Base-by-base conservation (phyloP, 768 basidiomycete species). In the Ramaria sp. region DNA sequence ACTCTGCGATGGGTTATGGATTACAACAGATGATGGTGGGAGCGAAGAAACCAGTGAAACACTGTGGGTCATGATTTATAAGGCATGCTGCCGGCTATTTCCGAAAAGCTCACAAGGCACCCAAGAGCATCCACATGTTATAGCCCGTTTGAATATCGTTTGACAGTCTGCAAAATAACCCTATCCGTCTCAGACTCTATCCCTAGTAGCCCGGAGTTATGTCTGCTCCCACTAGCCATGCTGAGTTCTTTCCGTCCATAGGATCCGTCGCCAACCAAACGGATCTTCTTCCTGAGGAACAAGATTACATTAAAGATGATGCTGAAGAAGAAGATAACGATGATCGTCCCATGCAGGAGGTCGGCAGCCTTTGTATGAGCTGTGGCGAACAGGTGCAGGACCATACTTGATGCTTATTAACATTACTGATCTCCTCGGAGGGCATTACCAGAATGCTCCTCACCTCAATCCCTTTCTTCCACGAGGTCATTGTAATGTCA, bases 401-500 rank as follows among this genome's bases (percentile, higher is more conserved):
- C 24, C 20, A 22, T 27, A 42, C 50, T 60, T n/a, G 39, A 57
- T 54, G 27, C 42, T 34, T 34, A 43, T 9, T 19, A 39, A 24
- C 34, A 13, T 37, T 39, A 17, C 31, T 33, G 13, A 27, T 48
- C 39, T 27, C 1, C 53, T 59, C 69, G 63, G 76, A 97, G 92
- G 95, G 95, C 33, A 73, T 75, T 12, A 99, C 96, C 0, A 75
- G 92, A 43, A 71, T 99, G 63, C 80, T 99, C 63, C 74, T 99
- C 50, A 97, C 94, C 0, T 83, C 84, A 2, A 99, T 99, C 50
- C 96, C 96, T 0, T 98, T 84, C 75, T 98, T 98, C 75, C 77
- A 82, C 46, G 91, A 99, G 68, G 84, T 98, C 52, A 88, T 99
- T 61, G 82, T 98, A 59, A 92, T 95, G 83, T 94, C 91, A 39